phyloP scores from a whole-genome alignment of 2,329 filamentous ascomycete genomes.

The Alternaria novae-zelandiae region DNA sequence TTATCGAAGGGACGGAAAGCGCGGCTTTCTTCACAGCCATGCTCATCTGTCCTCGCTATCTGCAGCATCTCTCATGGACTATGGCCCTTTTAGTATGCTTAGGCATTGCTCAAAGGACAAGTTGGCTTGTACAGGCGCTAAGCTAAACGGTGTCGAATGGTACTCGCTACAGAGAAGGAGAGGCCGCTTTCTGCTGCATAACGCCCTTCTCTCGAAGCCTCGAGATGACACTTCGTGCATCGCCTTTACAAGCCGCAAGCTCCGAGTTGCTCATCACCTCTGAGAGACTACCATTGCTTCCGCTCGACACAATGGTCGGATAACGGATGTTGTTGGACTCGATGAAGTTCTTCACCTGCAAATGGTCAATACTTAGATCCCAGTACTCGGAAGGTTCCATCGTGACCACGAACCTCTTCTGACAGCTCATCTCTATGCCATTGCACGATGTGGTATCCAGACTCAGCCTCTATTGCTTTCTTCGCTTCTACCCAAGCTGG shows the following conservation, averaged over 20 bases:
- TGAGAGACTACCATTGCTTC: neutral
- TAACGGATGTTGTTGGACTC: neutral
- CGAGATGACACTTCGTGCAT: neutral
- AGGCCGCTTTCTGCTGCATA: neutral
- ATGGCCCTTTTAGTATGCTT: neutral
- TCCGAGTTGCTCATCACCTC: neutral
- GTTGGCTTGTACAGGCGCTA: neutral
- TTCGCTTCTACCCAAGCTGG: neutral
- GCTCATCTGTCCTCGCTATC: neutral
- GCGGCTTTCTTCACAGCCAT: neutral
- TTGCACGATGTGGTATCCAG: neutral
- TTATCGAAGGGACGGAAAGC: slow-evolving; percentile 1
- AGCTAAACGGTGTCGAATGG: neutral
- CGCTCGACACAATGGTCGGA: neutral
- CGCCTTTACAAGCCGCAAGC: neutral
- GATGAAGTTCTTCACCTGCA: neutral
- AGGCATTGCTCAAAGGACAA: neutral
- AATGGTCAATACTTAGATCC: neutral
- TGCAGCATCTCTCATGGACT: neutral
- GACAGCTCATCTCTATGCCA: neutral
- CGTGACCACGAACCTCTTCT: neutral
- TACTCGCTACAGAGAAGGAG: neutral
- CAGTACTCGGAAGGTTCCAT: neutral
- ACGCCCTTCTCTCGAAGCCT: neutral
- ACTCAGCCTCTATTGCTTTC: neutral